A percentile compares a stretch with the other conserved stretches of the same genome.
Conservation (phyloP, 805 yeast species). For the Schizosaccharomyces octosporus region DNA sequence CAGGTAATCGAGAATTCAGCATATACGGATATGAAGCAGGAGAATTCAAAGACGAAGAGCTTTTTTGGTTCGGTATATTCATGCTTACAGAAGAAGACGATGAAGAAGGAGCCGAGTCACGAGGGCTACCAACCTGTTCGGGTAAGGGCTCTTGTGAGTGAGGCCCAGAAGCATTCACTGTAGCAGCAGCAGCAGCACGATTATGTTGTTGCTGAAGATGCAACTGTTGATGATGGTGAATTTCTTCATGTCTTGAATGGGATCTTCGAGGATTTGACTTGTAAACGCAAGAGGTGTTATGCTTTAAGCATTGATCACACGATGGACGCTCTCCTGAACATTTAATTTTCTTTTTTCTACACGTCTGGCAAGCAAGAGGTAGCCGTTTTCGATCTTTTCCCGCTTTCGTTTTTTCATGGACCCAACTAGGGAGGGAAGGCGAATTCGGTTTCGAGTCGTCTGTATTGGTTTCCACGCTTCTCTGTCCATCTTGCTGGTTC, state of each 20-base stretch:
- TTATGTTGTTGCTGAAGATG: background rate
- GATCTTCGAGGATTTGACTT: background rate
- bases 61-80: no score
- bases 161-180: background rate
- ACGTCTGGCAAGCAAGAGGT: slow-evolving; percentile 3
- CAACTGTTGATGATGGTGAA: background rate
- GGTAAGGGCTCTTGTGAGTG: background rate
- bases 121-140: no score
- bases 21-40: no score
- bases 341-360: background rate
- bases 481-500: background rate
- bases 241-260: background rate
- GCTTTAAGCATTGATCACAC: slow-evolving; percentile 1
- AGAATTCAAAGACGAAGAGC: no score
- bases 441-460: background rate
- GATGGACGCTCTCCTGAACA: slow-evolving; percentile 1
- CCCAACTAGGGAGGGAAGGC: background rate
- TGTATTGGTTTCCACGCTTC: background rate
- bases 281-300: background rate
- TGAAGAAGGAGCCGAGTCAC: no score
- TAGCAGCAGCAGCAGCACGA: background rate
- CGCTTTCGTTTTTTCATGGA: slow-evolving; percentile 1
- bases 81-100: no score
- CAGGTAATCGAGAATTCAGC: no score
- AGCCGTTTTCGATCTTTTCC: slow-evolving; percentile 2